Evolutionary conservation across 192 early-diverging fungal genomes (phyloP).

Genomic region (Martensiomyces pterosporus): DNA sequence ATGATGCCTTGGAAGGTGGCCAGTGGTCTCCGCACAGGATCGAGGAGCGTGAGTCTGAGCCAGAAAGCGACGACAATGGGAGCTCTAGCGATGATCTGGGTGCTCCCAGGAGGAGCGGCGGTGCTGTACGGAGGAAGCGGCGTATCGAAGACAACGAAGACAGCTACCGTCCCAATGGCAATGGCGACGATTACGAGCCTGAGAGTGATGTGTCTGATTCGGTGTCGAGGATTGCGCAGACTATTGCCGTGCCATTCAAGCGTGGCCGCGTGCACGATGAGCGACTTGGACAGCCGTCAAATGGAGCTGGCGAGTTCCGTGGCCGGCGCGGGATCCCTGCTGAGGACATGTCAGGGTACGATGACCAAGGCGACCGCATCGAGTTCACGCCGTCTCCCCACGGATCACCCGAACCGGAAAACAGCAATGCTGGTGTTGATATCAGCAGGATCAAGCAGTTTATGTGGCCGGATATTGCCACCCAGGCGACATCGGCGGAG

Average conservation of each 20-base stretch:
- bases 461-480: no score
- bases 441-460: neutral
- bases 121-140: no score
- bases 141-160: no score
- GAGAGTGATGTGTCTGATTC: no score
- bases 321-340: conserved; percentile 42
- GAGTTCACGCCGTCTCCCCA: conserved; percentile 28
- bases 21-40: no score
- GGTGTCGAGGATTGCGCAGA: no score
- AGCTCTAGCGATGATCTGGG: no score
- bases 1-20: no score
- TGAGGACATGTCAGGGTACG: conserved; percentile 11
- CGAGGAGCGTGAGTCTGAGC: no score
- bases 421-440: neutral
- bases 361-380: conserved; percentile 3
- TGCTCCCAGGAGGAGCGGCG: no score
- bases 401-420: conserved; percentile 8
- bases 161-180: neutral
- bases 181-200: neutral
- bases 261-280: conserved; percentile 1
- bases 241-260: conserved; percentile 3
- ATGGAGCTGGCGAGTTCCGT: conserved; percentile 9
- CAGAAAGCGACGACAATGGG: no score
- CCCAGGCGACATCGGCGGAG: neutral
- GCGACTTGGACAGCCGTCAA: neutral